Evolutionary conservation across 2,329 filamentous ascomycete species (phyloP), one percentile per base, ranked within the genome.

Genomic region (Penicillium concentricum): DNA sequence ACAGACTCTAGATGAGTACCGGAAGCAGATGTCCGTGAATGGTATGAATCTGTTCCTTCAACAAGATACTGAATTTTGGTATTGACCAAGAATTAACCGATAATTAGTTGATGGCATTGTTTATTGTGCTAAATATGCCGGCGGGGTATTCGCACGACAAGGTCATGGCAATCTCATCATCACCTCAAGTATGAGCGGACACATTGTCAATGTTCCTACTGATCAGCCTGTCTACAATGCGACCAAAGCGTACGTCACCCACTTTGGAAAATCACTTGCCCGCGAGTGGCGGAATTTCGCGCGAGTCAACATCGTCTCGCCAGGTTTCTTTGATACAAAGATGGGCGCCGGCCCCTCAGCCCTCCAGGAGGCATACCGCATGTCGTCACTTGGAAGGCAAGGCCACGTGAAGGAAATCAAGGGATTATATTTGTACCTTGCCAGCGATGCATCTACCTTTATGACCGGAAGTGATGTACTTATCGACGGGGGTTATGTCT

Each of bases 271-370:
- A 67, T 80, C 75, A 1, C 72, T 85, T 26, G 82, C 83, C 0
- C 73, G 80, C 5, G 82, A 85, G 60, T 85, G 83, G 83, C 71
- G 80, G 13, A 80, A 82, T 3, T 84, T 84, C 60, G 82, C 82
- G 3, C 75, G 83, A 3, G 82, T 84, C 28, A 85, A 85, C 62
- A 76, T 81, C 43, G 79, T 85, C 12, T 80, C 77, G 0, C 80
- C 80, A 0, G 81, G 81, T 0, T 85, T 82, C 68, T 82, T 84
- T 61, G 76, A 83, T 52, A 84, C 82, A 0, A 81, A 81, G 62
- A 82, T 84, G 75, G 80, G 81, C 0, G 81, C 81, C 0, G 70
- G 76, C 16, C 74, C 76, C 0, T 42, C 55, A 2, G 74, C 74
- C 2, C 59, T 79, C 8, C 78, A 82, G 18, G 81, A 83, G 65